phyloP scores from a whole-genome alignment of 805 yeast species.

The Priceomyces haplophilus region DNA sequence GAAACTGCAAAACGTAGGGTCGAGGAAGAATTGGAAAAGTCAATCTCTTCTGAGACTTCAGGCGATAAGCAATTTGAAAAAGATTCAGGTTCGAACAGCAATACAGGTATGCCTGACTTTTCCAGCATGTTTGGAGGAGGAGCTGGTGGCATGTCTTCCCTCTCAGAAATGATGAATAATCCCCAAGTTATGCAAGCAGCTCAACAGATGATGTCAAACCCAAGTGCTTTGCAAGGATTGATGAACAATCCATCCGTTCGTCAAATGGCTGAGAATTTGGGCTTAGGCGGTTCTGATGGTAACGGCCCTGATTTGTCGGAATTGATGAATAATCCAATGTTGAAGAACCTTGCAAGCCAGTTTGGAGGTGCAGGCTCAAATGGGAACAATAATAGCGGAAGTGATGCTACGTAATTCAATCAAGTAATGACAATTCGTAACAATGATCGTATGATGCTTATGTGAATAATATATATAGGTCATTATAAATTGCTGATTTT shows the following conservation, averaged over 20 bases:
- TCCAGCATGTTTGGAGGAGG: conserved; percentile 63
- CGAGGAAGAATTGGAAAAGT: conserved; percentile 62
- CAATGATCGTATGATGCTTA: neutral
- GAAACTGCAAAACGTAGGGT: conserved; percentile 90
- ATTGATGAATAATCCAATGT: conserved; percentile 77
- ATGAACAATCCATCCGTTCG: conserved; percentile 78
- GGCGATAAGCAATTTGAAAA: neutral
- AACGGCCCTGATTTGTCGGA: conserved; percentile 58
- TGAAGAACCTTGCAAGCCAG: conserved; percentile 66
- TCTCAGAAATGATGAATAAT: conserved; percentile 72
- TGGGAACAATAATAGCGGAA: neutral
- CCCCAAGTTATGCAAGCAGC: conserved; percentile 94
- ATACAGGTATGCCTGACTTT: conserved; percentile 71
- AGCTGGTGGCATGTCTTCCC: conserved; percentile 64
- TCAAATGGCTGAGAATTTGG: conserved; percentile 79
- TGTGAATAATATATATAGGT: neutral
- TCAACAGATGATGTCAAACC: conserved; percentile 82
- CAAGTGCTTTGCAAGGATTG: conserved; percentile 67
- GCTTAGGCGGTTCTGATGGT: conserved; percentile 50
- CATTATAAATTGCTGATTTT: neutral
- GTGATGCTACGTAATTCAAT: neutral
- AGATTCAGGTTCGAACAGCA: conserved; percentile 20
- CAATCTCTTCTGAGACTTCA: conserved; percentile 14
- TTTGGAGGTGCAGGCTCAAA: conserved; percentile 55
- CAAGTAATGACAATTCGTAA: neutral